These are phyloP conservation scores for Lactarius indigo DNA, from an alignment of 768 basidiomycete genomes.

Conservation along the genomic window DNA sequence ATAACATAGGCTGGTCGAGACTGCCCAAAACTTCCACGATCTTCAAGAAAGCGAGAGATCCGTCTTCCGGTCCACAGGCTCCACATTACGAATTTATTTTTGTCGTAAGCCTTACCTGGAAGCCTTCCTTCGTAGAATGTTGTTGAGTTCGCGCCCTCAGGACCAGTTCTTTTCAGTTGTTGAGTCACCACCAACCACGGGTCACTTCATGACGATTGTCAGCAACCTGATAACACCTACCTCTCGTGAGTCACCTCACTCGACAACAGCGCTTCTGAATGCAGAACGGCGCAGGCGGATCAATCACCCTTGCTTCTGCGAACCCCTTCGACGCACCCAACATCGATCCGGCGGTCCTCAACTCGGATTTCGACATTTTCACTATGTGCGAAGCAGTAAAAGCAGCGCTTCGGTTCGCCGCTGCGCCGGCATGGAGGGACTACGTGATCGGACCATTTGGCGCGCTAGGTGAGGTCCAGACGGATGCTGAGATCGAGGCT, in stretches of 20 bases:
- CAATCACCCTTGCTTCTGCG: conserved; percentile 28
- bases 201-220: conserved; percentile 25
- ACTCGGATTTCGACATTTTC: conserved; percentile 9
- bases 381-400: conserved; percentile 8
- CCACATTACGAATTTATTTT: conserved; percentile 21
- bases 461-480: neutral
- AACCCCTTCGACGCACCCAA: conserved; percentile 30
- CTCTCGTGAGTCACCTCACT: conserved; percentile 15
- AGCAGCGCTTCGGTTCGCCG: neutral
- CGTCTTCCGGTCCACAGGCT: conserved; percentile 20
- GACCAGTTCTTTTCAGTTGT: conserved; percentile 8
- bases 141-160: neutral
- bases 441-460: conserved; percentile 3
- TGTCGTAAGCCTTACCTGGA: conserved; percentile 3
- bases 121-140: too few relatives aligned
- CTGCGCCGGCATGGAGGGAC: conserved; percentile 7
- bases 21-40: conserved; percentile 12
- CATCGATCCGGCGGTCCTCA: conserved; percentile 28
- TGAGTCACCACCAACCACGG: conserved; percentile 21
- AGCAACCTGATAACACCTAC: conserved; percentile 26
- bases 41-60: conserved; percentile 15
- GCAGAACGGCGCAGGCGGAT: conserved; percentile 16
- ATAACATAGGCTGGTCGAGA: conserved; percentile 6
- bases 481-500: conserved; percentile 26
- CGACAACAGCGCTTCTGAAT: neutral